A percentile compares a stretch with the other conserved stretches of the same genome.
Conservation (phyloP, 192 early-diverging fungal genomes). For the Oehlia diaphana region DNA sequence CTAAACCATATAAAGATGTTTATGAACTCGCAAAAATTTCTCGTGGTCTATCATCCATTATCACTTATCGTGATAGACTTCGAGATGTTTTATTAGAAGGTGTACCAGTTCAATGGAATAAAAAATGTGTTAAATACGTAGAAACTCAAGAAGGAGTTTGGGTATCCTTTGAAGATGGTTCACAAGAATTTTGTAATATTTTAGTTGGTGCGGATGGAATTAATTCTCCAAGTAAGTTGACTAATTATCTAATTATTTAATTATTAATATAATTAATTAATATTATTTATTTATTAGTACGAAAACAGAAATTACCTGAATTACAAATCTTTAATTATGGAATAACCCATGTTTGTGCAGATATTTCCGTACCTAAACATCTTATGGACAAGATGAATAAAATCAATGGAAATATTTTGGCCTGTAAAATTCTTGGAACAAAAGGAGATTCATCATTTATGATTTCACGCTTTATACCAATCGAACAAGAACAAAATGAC, state of each 20-base stretch:
- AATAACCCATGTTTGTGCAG: neutral
- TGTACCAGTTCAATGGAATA: slow-evolving; percentile 9
- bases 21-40: neutral
- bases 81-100: neutral
- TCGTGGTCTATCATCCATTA: neutral
- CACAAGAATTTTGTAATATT: slow-evolving; percentile 3
- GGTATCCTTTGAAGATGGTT: slow-evolving; percentile 10
- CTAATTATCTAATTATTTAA: too few relatives aligned
- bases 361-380: neutral
- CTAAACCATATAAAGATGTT: neutral
- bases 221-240: slow-evolving; percentile 9
- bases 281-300: neutral
- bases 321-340: neutral
- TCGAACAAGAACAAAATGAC: neutral
- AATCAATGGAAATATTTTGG: neutral
- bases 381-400: neutral
- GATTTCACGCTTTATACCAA: neutral
- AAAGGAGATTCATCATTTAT: neutral
- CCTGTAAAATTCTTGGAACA: neutral
- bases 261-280: neutral
- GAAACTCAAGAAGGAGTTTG: slow-evolving; percentile 8
- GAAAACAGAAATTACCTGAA: slow-evolving; percentile 10
- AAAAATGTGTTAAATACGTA: slow-evolving; percentile 1
- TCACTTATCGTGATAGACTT: neutral
- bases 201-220: slow-evolving; percentile 13